Percentiles rank a stretch among this genome's conserved stretches.
These are phyloP conservation scores for Apiotrichum brassicae DNA, from an alignment of 1,284 basidiomycete species.

Conservation along the genomic window DNA sequence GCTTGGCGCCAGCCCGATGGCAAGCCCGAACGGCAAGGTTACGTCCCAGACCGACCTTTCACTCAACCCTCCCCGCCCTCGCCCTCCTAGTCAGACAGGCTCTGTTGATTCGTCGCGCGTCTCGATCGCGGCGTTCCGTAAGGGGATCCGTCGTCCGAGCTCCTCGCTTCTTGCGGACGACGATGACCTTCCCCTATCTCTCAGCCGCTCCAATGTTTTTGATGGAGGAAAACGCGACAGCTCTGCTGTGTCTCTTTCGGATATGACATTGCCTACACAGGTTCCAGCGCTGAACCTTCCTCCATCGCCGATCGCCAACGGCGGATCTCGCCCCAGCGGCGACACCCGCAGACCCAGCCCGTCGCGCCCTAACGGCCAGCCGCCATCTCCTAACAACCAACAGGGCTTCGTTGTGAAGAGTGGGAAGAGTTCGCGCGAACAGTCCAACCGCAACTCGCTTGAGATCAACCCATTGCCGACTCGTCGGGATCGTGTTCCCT, in stretches of 20 bases:
- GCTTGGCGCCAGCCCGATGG: not conserved
- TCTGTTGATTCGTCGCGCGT: constrained; percentile 20
- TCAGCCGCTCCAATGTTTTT: constrained; percentile 9
- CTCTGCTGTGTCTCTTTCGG: constrained; percentile 11
- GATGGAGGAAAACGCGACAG: constrained; percentile 5
- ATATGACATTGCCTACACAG: not conserved
- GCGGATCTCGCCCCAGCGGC: not conserved
- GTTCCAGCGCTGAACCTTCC: not conserved
- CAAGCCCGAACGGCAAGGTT: not conserved
- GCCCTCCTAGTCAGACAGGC: constrained; percentile 30
- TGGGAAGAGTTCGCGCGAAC: not conserved
- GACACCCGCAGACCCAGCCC: not conserved
- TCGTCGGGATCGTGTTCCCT: not conserved
- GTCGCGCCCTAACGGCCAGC: not conserved
- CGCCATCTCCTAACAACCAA: not conserved
- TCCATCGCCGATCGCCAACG: not conserved
- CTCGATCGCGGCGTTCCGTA: constrained; percentile 38
- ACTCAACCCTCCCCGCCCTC: constrained; percentile 13
- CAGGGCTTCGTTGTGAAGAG: not conserved
- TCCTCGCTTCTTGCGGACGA: constrained; percentile 21
- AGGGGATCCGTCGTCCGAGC: constrained; percentile 33
- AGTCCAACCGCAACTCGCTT: not conserved
- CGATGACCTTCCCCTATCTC: constrained; percentile 38
- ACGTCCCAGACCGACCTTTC: not conserved
- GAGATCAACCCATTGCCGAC: not conserved